These are phyloP conservation scores for Tillandsia fasciculata DNA, from an alignment of 176 grass and related monocot genomes.

Conservation along the genomic window DNA sequence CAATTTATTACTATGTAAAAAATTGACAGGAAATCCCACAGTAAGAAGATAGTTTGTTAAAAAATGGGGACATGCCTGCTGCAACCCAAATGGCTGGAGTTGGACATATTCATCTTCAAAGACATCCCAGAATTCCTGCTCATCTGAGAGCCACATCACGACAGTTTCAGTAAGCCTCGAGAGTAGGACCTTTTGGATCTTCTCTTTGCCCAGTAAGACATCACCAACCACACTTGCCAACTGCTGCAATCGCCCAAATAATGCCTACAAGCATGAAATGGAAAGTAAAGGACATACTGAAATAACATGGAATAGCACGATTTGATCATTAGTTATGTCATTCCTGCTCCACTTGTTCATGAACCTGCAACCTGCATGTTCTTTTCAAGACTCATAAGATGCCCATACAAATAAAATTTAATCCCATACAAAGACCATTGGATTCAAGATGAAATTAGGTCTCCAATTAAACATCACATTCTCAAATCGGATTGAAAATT, in stretches of 20 bases:
- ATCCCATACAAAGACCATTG: too few relatives aligned
- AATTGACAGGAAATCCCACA: conserved; percentile 1
- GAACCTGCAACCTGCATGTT: too few relatives aligned
- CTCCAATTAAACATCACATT: too few relatives aligned
- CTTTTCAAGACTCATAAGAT: too few relatives aligned
- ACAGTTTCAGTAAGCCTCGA: conserved; percentile 90
- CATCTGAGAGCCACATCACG: conserved; percentile 85
- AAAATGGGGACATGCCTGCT: conserved; percentile 43
- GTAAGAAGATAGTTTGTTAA: neutral
- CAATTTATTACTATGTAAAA: conserved; percentile 2
- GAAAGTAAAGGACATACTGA: conserved; percentile 5
- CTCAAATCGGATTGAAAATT: too few relatives aligned
- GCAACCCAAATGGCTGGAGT: conserved; percentile 63
- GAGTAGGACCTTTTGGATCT: conserved; percentile 79
- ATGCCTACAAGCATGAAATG: conserved; percentile 39
- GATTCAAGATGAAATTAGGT: too few relatives aligned
- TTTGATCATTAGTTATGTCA: neutral
- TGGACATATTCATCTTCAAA: conserved; percentile 53
- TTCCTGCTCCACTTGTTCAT: too few relatives aligned
- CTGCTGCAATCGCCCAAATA: conserved; percentile 91
- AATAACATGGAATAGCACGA: neutral
- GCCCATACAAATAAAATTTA: too few relatives aligned
- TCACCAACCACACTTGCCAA: conserved; percentile 76
- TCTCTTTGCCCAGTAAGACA: conserved; percentile 78
- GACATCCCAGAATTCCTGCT: conserved; percentile 91